phyloP scores from a whole-genome alignment of 2,329 filamentous ascomycete species.

The Claviceps paspali region DNA sequence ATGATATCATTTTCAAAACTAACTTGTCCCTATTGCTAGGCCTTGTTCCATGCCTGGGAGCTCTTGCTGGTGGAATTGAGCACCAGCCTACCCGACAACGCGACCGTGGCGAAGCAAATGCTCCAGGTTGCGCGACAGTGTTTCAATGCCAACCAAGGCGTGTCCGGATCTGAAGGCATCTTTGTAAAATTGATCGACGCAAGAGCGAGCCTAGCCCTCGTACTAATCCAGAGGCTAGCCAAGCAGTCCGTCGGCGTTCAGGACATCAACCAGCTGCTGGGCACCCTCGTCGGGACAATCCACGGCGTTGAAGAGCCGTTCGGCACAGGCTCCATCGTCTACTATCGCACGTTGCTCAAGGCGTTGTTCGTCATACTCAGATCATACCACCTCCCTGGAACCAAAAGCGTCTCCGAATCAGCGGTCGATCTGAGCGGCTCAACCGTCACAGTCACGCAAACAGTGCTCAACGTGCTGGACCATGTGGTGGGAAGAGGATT shows the following conservation, averaged over 20 bases:
- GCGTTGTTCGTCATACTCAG: slow-evolving; percentile 72
- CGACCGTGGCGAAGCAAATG: slow-evolving; percentile 51
- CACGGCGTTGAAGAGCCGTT: slow-evolving; percentile 39
- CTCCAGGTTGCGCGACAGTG: slow-evolving; percentile 63
- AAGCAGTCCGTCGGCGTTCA: slow-evolving; percentile 34
- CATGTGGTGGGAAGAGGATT: slow-evolving; percentile 70
- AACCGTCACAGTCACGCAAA: slow-evolving; percentile 35
- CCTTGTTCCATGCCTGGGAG: slow-evolving; percentile 80
- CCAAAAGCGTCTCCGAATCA: slow-evolving; percentile 16
- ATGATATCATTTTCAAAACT: too few species aligned
- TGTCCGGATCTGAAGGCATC: slow-evolving; percentile 61
- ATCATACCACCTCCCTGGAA: slow-evolving; percentile 34
- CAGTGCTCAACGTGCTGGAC: slow-evolving; percentile 66
- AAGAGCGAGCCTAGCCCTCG: slow-evolving; percentile 66
- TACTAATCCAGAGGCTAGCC: slow-evolving; percentile 66
- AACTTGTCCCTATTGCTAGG: too few species aligned
- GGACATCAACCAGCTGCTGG: slow-evolving; percentile 36
- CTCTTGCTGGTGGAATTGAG: slow-evolving; percentile 73
- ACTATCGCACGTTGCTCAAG: slow-evolving; percentile 73
- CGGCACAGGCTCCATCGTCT: slow-evolving; percentile 37
- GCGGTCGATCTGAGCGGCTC: slow-evolving; percentile 19
- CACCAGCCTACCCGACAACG: slow-evolving; percentile 38
- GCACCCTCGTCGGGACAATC: slow-evolving; percentile 35
- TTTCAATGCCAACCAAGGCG: slow-evolving; percentile 59
- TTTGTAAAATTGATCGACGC: slow-evolving; percentile 64